Evolutionary conservation across 2,329 filamentous ascomycete species (phyloP), one percentile per base, ranked within the genome.

Genomic region (Colletotrichum incanum): DNA sequence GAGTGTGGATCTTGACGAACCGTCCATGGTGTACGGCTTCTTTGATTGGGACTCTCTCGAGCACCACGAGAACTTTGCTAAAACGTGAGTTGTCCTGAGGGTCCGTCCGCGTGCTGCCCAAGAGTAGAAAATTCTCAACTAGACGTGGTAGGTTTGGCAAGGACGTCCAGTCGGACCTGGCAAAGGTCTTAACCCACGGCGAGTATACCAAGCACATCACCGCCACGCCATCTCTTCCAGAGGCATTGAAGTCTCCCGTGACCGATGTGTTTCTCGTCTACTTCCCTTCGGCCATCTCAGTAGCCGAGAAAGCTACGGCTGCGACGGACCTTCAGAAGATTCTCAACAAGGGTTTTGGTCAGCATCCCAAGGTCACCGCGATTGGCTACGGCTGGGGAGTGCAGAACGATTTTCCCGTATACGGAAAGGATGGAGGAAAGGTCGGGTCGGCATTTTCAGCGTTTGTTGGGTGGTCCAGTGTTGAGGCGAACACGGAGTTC

Each of bases 11-110:
- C 52, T 73, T 14, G 74, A 78, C 28, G 67, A 75, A 16, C 74
- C 77, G 5, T 69, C 63, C 28, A 72, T 72, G 6, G 14, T 75
- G 12, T 78, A 77, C 76, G 66, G 65, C 1, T 76, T 79, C 37
- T 78, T 78, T 18, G 77, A 77, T 47, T 78, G 76, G 71, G 75
- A 76, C 31, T 77, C 76, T 0, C 50, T 78, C 4, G 76, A 76
- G 39, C 72, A 77, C 39, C 77, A 79, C 49, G 34, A 74, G 34
- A 68, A 62, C 2, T 78, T 77, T 20, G 74, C 74, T 5, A 68
- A 75, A 54, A 59, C 68, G 77, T 76, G 62, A 37, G 75, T 72
- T 31, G 18, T 37, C 49, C 41, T 7, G 3, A 45, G 7, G 47
- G 58, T 8, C 18, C 1, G 3, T 45, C 18, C 1, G 3, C 20